Evolutionary conservation across 805 yeast species (phyloP), one percentile per base, ranked within the genome.

Genomic region (Hanseniaspora singularis): DNA sequence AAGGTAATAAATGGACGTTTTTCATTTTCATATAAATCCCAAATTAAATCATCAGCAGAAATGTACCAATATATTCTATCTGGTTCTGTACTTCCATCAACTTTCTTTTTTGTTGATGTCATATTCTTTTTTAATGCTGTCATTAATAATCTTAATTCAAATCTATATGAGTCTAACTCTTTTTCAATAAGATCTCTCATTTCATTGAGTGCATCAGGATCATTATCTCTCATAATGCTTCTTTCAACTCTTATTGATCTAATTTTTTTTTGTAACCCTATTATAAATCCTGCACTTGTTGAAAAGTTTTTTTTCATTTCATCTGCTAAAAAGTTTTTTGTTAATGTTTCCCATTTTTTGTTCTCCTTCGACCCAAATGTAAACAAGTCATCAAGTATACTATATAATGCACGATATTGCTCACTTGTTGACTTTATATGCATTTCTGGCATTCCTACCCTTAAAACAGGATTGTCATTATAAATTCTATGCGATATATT

Each of bases 391-490:
- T 69, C 65, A 0, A 68, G 61, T 8, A 76, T 69, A n/a, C 68
- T 64, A 53, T 71, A 75, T 3, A 77, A 60, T 0, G 76, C 65
- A 40, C 64, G 66, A 55, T 77, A 79, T 53, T 79, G 87, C 33
- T 64, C 62, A 14, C 81, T 72, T 5, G 74, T 74, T 2, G 77
- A 75, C 1, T 73, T 66, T 18, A 78, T 57, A n/a, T 66, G 64
- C 26, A 79, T 64, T 40, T 71, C 70, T 2, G 76, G 76, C 27
- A 66, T 59, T 27, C 65, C 67, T 18, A 65, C 50, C 22, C 63
- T 53, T 16, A 63, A 52, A 14, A 53, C 54, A 7, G 65, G 53
- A 46, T 63, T 63, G 18, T 52, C 57, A 4, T 63, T 55, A 3
- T 59, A 46, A 1, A 51, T 44, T 6, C 51, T 42, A 2, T 42